Evolutionary conservation across 352 stramenopile genomes (phyloP).

Genomic region (Poterioochromonas sp.): DNA sequence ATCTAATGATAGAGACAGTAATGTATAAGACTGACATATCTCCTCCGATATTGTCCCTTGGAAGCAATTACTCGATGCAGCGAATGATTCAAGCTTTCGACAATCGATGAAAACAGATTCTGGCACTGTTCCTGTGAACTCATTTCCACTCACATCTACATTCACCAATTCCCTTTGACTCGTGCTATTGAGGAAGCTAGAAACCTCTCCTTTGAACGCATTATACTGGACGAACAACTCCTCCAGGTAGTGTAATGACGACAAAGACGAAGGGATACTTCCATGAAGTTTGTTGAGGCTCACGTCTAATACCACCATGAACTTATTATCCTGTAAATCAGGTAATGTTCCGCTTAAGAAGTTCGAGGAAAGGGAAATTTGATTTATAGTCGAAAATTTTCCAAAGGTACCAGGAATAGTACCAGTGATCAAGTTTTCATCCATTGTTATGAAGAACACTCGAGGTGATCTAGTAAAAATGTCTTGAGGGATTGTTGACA

Average conservation of each 20-base stretch:
- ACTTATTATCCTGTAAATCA: not conserved
- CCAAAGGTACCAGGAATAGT: not conserved
- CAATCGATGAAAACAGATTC: not conserved
- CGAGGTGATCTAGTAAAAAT: not conserved
- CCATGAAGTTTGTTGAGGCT: not conserved
- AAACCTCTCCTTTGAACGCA: not conserved
- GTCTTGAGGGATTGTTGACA: not conserved
- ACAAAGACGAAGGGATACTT: not conserved
- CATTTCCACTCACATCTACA: slow-evolving; percentile 1
- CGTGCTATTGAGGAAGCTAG: not conserved
- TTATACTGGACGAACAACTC: not conserved
- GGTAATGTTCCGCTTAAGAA: not conserved
- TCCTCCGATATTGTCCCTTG: not conserved
- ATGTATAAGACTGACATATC: not conserved
- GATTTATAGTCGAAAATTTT: not conserved
- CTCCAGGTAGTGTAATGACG: not conserved
- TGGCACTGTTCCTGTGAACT: not conserved
- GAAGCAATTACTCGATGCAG: slow-evolving; percentile 6
- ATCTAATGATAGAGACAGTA: not conserved
- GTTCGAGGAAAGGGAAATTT: not conserved
- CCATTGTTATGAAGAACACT: not conserved
- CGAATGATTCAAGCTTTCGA: not conserved
- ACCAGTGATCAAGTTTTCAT: not conserved
- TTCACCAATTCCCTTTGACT: not conserved
- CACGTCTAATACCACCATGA: not conserved